Conservation (phyloP, 306 rosid species). For the Prosopis cineraria region DNA sequence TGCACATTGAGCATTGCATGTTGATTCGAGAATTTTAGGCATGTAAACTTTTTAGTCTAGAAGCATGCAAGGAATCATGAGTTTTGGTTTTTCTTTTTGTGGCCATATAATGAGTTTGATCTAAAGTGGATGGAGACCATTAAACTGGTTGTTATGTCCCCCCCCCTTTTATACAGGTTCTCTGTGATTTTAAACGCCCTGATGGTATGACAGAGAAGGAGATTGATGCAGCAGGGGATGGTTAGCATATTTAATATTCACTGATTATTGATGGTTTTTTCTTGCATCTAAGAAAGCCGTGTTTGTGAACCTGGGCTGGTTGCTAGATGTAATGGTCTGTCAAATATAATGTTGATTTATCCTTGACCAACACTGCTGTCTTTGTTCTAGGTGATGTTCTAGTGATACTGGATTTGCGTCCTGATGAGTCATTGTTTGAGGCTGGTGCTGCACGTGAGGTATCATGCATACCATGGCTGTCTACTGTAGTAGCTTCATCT, state of each 20-base stretch:
- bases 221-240: conserved; percentile 92
- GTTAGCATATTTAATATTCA: conserved; percentile 50
- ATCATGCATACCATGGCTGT: conserved; percentile 18
- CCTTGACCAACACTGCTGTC: conserved; percentile 15
- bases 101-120: conserved; percentile 2
- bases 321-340: conserved; percentile 5
- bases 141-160: conserved; percentile 3
- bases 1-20: background rate
- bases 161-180: conserved; percentile 53
- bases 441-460: conserved; percentile 99
- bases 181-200: conserved; percentile 86
- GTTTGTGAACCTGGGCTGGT: conserved; percentile 7
- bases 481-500: conserved; percentile 21
- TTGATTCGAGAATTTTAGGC: conserved; percentile 19
- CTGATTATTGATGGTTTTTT: conserved; percentile 16
- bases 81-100: background rate
- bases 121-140: conserved; percentile 1
- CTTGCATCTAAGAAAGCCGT: background rate
- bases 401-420: conserved; percentile 85
- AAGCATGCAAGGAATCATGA: conserved; percentile 20
- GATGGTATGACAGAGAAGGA: conserved; percentile 77
- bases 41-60: background rate
- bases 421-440: conserved; percentile 88
- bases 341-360: conserved; percentile 6
- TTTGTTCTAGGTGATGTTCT: conserved; percentile 80